phyloP scores from a whole-genome alignment of 192 early-diverging fungal species.

The Coemansia sp. region DNA sequence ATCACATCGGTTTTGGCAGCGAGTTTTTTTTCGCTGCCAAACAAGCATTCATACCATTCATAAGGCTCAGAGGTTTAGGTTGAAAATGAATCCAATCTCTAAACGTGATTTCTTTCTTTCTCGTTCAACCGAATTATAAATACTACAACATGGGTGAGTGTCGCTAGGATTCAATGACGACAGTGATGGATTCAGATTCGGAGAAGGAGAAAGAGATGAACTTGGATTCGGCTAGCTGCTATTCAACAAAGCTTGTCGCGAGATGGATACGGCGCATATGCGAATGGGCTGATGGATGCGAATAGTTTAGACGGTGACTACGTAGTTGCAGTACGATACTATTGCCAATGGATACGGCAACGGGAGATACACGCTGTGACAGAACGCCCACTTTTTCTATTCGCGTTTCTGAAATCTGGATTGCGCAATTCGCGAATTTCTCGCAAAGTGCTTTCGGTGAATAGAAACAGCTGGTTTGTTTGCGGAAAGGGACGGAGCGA shows the following conservation, averaged over 20 bases:
- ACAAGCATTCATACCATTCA: background rate
- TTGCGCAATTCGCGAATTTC: too few species aligned
- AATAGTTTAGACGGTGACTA: too few species aligned
- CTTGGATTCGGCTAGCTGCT: background rate
- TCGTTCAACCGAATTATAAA: constrained; percentile 35
- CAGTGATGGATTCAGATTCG: constrained; percentile 1
- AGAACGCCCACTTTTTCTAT: too few species aligned
- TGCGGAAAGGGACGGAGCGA: too few species aligned
- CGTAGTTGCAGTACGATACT: too few species aligned
- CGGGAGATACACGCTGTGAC: too few species aligned
- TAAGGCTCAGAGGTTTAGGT: background rate
- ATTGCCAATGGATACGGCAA: too few species aligned
- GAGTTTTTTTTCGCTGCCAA: constrained; percentile 2
- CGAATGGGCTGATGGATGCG: too few species aligned
- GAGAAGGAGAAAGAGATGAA: background rate
- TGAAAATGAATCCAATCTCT: constrained; percentile 3
- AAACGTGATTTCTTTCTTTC: constrained; percentile 21
- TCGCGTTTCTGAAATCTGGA: too few species aligned
- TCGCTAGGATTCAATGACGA: background rate
- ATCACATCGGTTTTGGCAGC: background rate
- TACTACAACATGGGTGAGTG: constrained; percentile 44
- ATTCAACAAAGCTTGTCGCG: background rate
- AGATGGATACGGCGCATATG: too few species aligned
- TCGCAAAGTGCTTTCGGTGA: too few species aligned
- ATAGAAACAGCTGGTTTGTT: too few species aligned